phyloP scores from a whole-genome alignment of 345 rosid species.

The Aurinia saxatilis region DNA sequence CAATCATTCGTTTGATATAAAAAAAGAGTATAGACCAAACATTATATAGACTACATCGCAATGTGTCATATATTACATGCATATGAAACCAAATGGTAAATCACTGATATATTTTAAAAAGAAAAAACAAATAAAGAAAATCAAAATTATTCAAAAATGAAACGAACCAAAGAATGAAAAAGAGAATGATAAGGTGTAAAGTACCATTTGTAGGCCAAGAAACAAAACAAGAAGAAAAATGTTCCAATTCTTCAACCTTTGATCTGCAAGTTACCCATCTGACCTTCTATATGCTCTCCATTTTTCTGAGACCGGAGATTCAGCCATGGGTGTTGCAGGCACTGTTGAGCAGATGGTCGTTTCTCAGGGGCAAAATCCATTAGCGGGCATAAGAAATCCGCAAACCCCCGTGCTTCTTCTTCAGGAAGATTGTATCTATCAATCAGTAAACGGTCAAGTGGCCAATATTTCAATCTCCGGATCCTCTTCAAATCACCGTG shows the following conservation, averaged over 20 bases:
- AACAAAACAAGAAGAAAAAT: neutral
- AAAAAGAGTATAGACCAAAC: too few relatives aligned
- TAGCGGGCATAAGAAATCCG: constrained; percentile 67
- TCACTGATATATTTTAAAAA: neutral
- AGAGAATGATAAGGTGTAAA: neutral
- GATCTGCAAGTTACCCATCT: constrained; percentile 21
- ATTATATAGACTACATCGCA: too few relatives aligned
- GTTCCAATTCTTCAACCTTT: constrained; percentile 1
- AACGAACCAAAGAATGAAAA: constrained; percentile 11
- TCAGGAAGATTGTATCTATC: constrained; percentile 66
- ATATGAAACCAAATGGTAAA: constrained; percentile 7
- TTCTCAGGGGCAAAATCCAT: constrained; percentile 90
- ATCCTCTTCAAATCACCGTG: constrained; percentile 97
- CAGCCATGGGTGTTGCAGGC: constrained; percentile 93
- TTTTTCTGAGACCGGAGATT: constrained; percentile 24
- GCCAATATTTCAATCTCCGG: constrained; percentile 73
- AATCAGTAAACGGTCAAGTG: constrained; percentile 68
- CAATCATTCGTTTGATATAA: too few relatives aligned
- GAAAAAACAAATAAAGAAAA: neutral
- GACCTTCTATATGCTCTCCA: constrained; percentile 8
- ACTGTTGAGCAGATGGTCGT: constrained; percentile 85
- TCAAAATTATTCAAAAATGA: neutral
- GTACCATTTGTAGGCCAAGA: constrained; percentile 1
- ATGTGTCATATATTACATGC: too few relatives aligned
- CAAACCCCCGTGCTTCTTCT: constrained; percentile 61